phyloP scores from a whole-genome alignment of 2,329 filamentous ascomycete species.

The Pyricularia grisea region DNA sequence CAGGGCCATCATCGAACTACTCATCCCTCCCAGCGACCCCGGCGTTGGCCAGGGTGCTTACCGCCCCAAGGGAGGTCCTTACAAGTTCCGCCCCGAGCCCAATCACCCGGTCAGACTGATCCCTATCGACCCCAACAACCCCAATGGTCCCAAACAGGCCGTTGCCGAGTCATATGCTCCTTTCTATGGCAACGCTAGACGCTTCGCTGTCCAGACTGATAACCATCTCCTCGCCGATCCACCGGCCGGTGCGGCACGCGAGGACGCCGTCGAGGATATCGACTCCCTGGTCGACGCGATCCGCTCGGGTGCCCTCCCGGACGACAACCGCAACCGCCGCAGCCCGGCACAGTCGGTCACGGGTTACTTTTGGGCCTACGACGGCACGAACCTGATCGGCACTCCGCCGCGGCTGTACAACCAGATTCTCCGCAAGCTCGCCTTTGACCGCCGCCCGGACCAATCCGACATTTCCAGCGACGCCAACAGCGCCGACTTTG shows the following conservation, averaged over 20 bases:
- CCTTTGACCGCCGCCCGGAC: constrained; percentile 5
- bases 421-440: constrained; percentile 8
- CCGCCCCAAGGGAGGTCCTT: constrained; percentile 7
- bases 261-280: constrained; percentile 6
- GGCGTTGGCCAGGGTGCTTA: constrained; percentile 7
- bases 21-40: constrained; percentile 7
- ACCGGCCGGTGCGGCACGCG: not conserved
- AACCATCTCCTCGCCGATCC: constrained; percentile 7
- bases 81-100: constrained; percentile 10
- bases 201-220: constrained; percentile 7
- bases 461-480: constrained; percentile 4
- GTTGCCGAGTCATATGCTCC: constrained; percentile 2
- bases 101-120: constrained; percentile 9
- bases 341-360: constrained; percentile 5
- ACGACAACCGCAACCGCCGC: constrained; percentile 6
- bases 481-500: constrained; percentile 15
- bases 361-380: constrained; percentile 6
- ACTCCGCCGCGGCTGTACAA: constrained; percentile 8
- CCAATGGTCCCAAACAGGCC: not conserved
- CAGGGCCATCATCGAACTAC: constrained; percentile 6
- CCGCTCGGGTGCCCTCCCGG: constrained; percentile 5
- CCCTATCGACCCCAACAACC: constrained; percentile 7
- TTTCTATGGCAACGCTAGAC: constrained; percentile 6
- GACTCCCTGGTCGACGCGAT: constrained; percentile 7
- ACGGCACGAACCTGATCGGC: constrained; percentile 7